Evolutionary conservation across 768 basidiomycete species (phyloP), one percentile per base, ranked within the genome.

Genomic region (Russula compacta): DNA sequence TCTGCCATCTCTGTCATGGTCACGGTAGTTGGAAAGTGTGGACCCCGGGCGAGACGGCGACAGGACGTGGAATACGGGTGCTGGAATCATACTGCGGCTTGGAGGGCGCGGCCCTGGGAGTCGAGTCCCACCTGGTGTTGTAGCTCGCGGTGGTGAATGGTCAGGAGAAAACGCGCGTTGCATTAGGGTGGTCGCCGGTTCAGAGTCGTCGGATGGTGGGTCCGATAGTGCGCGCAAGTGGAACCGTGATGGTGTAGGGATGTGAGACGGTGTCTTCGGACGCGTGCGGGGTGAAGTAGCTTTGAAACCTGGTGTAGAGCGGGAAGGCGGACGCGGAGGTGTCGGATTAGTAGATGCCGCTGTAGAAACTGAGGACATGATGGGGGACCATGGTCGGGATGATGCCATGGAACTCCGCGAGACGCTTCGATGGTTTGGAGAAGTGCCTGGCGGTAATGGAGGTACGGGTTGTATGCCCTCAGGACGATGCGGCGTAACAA

Each of bases 61-160:
- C 2, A 82, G 82, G 43, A 89, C 73, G 57, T 87, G 85, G 3
- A 91, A 76, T 64, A 79, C 84, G 8, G 90, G 89, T 29, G 90
- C 79, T 21, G 89, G 89, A 58, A 92, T 90, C 82, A 83, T 86
- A 6, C 91, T 92, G 56, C 87, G 81, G 68, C 89, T 90, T 1
- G 89, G 88, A 33, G 89, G 89, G 38, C 89, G 80, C 11, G 83
- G 80, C 33, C 83, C 82, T 68, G 84, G 85, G 14, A 71, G 67
- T 48, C 70, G 74, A 35, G 74, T 51, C 69, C 75, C 71, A 32
- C 72, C 72, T 1, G 82, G 80, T 21, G 79, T 76, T 46, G 72
- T 69, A 19, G 76, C 66, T 50, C 75, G 72, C 29, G 59, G 47
- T 29, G 59, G 57, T 29, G 67, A 60, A 61, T 78, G 76, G 8